Evolutionary conservation across 2,329 filamentous ascomycete species (phyloP), one percentile per base, ranked within the genome.

Genomic region (Fonsecaea multimorphosa): DNA sequence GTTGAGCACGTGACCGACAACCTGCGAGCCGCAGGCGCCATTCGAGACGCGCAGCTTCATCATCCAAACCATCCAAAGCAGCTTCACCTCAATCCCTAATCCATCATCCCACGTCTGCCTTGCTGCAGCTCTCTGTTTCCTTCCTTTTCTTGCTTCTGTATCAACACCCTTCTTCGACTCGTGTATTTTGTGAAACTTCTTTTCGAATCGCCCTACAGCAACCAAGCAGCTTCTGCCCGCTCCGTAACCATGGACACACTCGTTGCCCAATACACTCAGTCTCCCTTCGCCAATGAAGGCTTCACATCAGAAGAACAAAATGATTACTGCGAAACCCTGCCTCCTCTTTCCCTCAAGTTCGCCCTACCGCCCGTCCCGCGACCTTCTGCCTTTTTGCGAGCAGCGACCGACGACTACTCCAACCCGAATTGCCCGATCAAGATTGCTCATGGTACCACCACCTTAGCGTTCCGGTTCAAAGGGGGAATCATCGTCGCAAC

Each of bases 341-440:
- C 92, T 75, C 88, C 89, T 73, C 85, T 97, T 73, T 94, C 92
- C 61, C 87, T 97, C 78, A 96, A 93, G 81, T 99, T 99, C 81
- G 91, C 92, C 74, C 90, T 99, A 81, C 95, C 95, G 64, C 94
- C 95, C 60, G 87, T 98, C 79, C 58, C 68, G 58, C 77, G 97
- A 91, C 91, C 92, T 73, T 91, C 93, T 71, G 88, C 92, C 75
- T 99, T 95, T 91, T 92, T 99, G 76, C 93, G 95, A 78, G 92
- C 95, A 73, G 92, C 92, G 80, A 98, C 95, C 73, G 95, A 99
- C 84, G 95, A 99, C 86, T 89, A 93, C 80, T 89, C 93, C 74
- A 99, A 99, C 85, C 93, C 95, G 66, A 88, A 91, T 81, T 97
- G 93, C 81, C 95, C 95, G 73, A 99, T 99, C 87, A 99, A 99